A percentile compares a stretch with the other conserved stretches of the same genome.
Evolutionary conservation across 192 early-diverging fungal species (phyloP).

Genomic region (Coemansia sp.): DNA sequence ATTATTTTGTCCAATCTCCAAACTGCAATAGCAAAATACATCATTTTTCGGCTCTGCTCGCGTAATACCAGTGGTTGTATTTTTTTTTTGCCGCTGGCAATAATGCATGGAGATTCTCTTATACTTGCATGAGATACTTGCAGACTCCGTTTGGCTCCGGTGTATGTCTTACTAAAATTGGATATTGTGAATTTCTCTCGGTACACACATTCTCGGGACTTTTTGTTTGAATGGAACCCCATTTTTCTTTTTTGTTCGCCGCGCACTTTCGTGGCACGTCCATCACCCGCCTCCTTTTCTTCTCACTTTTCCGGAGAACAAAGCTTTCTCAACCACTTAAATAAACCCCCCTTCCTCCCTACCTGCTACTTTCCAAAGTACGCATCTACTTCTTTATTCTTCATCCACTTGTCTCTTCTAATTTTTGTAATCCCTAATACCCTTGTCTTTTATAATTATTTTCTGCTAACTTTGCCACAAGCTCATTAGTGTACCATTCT

Average conservation of each 20-base stretch:
- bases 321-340: neutral
- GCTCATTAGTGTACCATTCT: neutral
- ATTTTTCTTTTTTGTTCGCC: neutral
- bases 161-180: too few relatives aligned
- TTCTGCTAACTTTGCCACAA: neutral
- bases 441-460: neutral
- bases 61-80: too few relatives aligned
- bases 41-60: too few relatives aligned
- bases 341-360: neutral
- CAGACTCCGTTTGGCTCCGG: too few relatives aligned
- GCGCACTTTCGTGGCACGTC: neutral
- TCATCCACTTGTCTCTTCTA: neutral
- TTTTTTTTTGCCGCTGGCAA: too few relatives aligned
- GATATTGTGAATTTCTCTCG: too few relatives aligned
- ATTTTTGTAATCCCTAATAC: neutral
- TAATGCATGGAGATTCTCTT: too few relatives aligned
- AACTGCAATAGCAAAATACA: too few relatives aligned
- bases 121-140: too few relatives aligned
- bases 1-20: too few relatives aligned
- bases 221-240: neutral
- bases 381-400: neutral
- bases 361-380: neutral
- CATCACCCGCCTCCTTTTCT: neutral
- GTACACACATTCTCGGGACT: too few relatives aligned
- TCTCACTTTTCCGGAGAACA: neutral